These are phyloP conservation scores for Eimeria acervulina DNA, from an alignment of 169 alveolate genomes.

Conservation along the genomic window DNA sequence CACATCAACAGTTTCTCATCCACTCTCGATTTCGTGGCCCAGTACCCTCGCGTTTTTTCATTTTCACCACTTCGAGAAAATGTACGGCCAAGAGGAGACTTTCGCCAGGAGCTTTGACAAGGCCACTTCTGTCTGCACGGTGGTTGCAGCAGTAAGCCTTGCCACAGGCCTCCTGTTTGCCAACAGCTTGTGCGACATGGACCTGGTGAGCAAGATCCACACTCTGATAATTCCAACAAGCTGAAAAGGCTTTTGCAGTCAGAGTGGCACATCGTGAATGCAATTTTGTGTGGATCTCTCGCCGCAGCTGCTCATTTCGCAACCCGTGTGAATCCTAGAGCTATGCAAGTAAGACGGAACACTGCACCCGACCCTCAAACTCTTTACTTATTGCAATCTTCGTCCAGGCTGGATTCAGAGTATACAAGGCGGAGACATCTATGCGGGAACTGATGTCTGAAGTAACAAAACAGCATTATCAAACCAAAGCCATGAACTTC, in stretches of 20 bases:
- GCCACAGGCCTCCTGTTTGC: slow-evolving; percentile 69
- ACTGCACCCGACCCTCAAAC: not conserved
- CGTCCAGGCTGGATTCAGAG: slow-evolving; percentile 63
- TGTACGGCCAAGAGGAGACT: slow-evolving; percentile 76
- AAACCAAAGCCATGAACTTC: not conserved
- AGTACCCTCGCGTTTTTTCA: slow-evolving; percentile 25
- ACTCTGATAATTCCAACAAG: not conserved
- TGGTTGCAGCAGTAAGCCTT: slow-evolving; percentile 75
- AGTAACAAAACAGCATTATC: not conserved
- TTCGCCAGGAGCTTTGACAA: slow-evolving; percentile 63
- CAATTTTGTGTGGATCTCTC: slow-evolving; percentile 59
- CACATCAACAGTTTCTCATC: slow-evolving; percentile 77
- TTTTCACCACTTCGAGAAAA: slow-evolving; percentile 37
- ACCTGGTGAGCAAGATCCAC: slow-evolving; percentile 48
- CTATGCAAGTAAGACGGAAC: slow-evolving; percentile 61
- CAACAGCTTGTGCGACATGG: slow-evolving; percentile 78
- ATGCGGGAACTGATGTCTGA: slow-evolving; percentile 67
- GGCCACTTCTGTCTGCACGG: slow-evolving; percentile 69
- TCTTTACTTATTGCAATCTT: not conserved
- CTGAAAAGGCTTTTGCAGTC: not conserved
- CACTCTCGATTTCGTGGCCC: slow-evolving; percentile 47
- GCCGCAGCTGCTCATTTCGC: slow-evolving; percentile 78
- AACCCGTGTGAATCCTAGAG: slow-evolving; percentile 67
- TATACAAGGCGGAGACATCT: slow-evolving; percentile 71
- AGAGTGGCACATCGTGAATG: slow-evolving; percentile 70